Percentiles rank a stretch among this genome's conserved stretches.
Conservation (phyloP, 1,284 basidiomycete species). For the Cryptococcus depauperatus region DNA sequence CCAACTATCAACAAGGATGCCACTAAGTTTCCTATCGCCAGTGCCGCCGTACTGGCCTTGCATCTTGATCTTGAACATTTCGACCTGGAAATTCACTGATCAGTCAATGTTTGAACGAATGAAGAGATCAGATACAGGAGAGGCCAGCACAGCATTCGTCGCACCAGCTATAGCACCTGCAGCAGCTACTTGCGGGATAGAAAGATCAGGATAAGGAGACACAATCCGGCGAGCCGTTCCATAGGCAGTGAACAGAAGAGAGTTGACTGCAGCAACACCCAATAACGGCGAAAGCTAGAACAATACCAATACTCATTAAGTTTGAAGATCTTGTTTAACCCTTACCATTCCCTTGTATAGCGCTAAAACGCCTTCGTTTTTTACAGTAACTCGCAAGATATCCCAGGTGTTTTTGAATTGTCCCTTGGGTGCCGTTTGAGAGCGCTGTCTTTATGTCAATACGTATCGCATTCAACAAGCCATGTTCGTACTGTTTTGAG, state of each 20-base stretch:
- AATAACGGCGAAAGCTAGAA: constrained; percentile 70
- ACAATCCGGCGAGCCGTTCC: constrained; percentile 70
- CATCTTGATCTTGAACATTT: constrained; percentile 74
- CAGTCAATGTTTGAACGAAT: neutral
- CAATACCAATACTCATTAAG: neutral
- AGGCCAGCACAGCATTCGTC: constrained; percentile 75
- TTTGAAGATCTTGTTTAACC: neutral
- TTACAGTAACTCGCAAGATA: constrained; percentile 67
- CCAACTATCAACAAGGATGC: constrained; percentile 74
- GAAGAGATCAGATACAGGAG: constrained; percentile 55
- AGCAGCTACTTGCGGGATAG: constrained; percentile 66
- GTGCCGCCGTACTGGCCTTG: constrained; percentile 59
- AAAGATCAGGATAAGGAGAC: constrained; percentile 76
- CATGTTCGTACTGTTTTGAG: constrained; percentile 54
- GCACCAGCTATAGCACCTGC: constrained; percentile 90
- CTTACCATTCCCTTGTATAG: constrained; percentile 70
- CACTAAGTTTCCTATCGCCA: constrained; percentile 65
- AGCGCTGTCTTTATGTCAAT: constrained; percentile 27
- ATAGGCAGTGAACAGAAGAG: constrained; percentile 86
- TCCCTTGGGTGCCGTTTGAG: constrained; percentile 47
- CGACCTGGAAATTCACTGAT: constrained; percentile 32
- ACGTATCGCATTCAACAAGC: neutral
- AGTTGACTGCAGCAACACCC: constrained; percentile 95
- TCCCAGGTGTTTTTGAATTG: constrained; percentile 85
- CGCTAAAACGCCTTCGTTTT: constrained; percentile 81